Conservation (phyloP, 1,284 basidiomycete genomes). For the Volvariella surrecta region DNA sequence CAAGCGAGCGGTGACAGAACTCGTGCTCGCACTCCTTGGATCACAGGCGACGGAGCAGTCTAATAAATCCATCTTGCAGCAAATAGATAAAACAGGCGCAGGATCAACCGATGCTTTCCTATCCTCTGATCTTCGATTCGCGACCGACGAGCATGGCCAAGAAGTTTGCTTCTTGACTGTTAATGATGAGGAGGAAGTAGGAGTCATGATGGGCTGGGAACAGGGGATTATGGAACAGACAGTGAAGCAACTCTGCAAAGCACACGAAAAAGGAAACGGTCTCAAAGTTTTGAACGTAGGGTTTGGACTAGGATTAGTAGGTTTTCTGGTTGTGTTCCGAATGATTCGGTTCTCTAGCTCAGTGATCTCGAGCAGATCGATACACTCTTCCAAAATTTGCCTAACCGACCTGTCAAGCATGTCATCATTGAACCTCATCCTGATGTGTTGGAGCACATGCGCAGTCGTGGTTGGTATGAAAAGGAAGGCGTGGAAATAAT, state of each 20-base stretch:
- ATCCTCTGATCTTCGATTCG: conserved; percentile 62
- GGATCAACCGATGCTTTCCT: conserved; percentile 77
- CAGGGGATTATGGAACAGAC: conserved; percentile 72
- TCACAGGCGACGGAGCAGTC: conserved; percentile 26
- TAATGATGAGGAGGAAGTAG: conserved; percentile 61
- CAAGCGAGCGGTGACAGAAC: conserved; percentile 32
- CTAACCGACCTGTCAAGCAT: conserved; percentile 60
- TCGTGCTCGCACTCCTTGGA: conserved; percentile 55
- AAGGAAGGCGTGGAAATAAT: conserved; percentile 74
- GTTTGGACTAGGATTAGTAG: conserved; percentile 90
- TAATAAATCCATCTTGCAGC: conserved; percentile 38
- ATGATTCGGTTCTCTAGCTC: conserved; percentile 11
- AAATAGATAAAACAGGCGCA: conserved; percentile 58
- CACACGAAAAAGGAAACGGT: conserved; percentile 39
- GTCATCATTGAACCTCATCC: conserved; percentile 95
- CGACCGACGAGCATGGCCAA: conserved; percentile 67
- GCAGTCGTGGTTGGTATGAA: conserved; percentile 64
- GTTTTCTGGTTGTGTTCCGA: conserved; percentile 20
- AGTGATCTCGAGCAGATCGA: conserved; percentile 54
- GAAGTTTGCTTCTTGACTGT: conserved; percentile 73
- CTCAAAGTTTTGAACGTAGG: conserved; percentile 85
- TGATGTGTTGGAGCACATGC: conserved; percentile 81
- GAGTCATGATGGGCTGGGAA: conserved; percentile 98
- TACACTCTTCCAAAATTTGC: conserved; percentile 65
- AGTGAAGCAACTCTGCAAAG: conserved; percentile 49